Conservation (phyloP, 208 protist genomes). For the Wallacemonas sp. region DNA sequence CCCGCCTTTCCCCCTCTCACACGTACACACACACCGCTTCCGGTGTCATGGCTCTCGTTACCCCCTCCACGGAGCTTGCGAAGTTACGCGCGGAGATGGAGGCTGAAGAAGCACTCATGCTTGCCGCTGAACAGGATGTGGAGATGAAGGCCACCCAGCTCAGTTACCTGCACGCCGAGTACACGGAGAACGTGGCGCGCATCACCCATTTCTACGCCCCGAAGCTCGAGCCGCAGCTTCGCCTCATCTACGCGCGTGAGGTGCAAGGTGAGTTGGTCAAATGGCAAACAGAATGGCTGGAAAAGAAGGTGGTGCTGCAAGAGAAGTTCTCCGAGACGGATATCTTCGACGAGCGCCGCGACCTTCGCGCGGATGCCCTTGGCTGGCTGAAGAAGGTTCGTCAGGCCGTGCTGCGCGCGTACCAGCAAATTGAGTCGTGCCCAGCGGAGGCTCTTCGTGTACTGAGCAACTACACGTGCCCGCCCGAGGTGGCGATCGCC, state of each 20-base stretch:
- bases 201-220: conserved; percentile 60
- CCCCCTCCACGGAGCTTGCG: conserved; percentile 19
- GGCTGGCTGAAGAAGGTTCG: conserved; percentile 32
- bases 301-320: conserved; percentile 59
- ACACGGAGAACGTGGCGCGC: conserved; percentile 53
- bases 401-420: conserved; percentile 39
- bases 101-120: conserved; percentile 37
- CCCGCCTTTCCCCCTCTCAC: neutral
- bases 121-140: conserved; percentile 53
- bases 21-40: conserved; percentile 6
- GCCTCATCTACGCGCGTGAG: conserved; percentile 33
- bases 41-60: conserved; percentile 12
- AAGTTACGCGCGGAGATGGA: conserved; percentile 33
- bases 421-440: conserved; percentile 48
- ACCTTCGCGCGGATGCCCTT: conserved; percentile 42
- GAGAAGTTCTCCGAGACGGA: conserved; percentile 35
- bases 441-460: conserved; percentile 41
- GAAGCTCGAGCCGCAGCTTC: conserved; percentile 39
- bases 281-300: conserved; percentile 59
- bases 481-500: conserved; percentile 51
- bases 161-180: conserved; percentile 65
- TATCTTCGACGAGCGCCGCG: conserved; percentile 32
- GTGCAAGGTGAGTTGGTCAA: conserved; percentile 34
- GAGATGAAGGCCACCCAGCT: conserved; percentile 58
- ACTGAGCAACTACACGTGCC: conserved; percentile 59